phyloP scores from a whole-genome alignment of 2,329 filamentous ascomycete species.

The Aspergillus hiratsukae region DNA sequence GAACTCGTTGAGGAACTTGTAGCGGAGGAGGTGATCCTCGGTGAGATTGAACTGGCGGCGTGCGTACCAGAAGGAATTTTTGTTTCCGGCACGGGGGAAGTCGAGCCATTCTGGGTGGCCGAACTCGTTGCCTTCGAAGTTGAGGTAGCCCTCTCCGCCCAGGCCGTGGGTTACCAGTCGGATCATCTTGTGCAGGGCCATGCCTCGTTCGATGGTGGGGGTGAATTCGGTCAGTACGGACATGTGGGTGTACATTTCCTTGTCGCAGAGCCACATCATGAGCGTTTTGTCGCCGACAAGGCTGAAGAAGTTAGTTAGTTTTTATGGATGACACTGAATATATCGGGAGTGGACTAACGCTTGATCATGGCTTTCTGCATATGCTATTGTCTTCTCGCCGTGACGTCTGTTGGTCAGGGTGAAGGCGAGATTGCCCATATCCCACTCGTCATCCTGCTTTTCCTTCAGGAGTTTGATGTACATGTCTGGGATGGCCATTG shows the following conservation, averaged over 20 bases:
- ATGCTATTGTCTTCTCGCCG: slow-evolving; percentile 97
- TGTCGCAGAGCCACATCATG: slow-evolving; percentile 97
- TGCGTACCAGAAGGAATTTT: slow-evolving; percentile 92
- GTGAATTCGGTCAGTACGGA: slow-evolving; percentile 79
- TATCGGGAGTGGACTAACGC: slow-evolving; percentile 59
- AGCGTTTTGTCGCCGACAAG: slow-evolving; percentile 94
- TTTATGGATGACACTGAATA: neutral
- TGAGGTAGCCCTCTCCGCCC: slow-evolving; percentile 94
- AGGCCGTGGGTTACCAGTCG: slow-evolving; percentile 85
- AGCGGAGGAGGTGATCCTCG: slow-evolving; percentile 79
- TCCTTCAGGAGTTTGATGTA: slow-evolving; percentile 99
- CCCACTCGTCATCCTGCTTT: slow-evolving; percentile 84
- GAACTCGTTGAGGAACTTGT: slow-evolving; percentile 89
- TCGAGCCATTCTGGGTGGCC: slow-evolving; percentile 99
- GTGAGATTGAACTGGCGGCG: slow-evolving; percentile 89
- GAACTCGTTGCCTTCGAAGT: slow-evolving; percentile 98
- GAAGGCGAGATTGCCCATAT: slow-evolving; percentile 77
- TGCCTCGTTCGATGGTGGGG: slow-evolving; percentile 80
- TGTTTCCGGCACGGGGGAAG: slow-evolving; percentile 89
- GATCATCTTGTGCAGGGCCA: slow-evolving; percentile 96
- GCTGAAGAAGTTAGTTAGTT: slow-evolving; percentile 42
- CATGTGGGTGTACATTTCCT: slow-evolving; percentile 98
- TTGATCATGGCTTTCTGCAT: slow-evolving; percentile 96
- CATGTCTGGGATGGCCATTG: slow-evolving; percentile 97
- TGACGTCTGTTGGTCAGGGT: slow-evolving; percentile 90